Conservation (phyloP, 352 stramenopile genomes). For the Phytophthora hibernalis region DNA sequence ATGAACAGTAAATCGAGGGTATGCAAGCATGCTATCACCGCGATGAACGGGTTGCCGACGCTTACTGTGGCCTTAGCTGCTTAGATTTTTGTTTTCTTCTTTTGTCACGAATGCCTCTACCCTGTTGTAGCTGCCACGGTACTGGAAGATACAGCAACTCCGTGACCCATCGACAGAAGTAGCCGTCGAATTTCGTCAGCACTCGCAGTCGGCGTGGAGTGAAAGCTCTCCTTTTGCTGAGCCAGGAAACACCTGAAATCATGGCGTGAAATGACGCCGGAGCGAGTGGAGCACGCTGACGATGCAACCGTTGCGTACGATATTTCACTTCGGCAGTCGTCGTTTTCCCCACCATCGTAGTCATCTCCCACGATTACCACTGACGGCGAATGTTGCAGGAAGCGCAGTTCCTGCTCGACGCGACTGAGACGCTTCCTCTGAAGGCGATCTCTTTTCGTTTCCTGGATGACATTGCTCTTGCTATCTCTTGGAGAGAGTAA, state of each 20-base stretch:
- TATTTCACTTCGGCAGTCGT: slow-evolving; percentile 51
- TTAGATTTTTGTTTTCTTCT: too few relatives aligned
- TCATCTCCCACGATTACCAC: slow-evolving; percentile 60
- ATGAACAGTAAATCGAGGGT: neutral
- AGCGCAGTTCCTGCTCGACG: slow-evolving; percentile 66
- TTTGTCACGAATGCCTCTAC: slow-evolving; percentile 3
- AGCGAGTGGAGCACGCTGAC: slow-evolving; percentile 60
- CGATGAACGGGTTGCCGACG: too few relatives aligned
- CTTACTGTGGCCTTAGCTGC: too few relatives aligned
- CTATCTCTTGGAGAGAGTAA: neutral
- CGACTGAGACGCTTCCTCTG: slow-evolving; percentile 53
- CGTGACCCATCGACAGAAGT: slow-evolving; percentile 44
- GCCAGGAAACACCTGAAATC: slow-evolving; percentile 63
- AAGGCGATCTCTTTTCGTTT: slow-evolving; percentile 50
- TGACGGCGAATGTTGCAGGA: slow-evolving; percentile 52
- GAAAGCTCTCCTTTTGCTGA: slow-evolving; percentile 41
- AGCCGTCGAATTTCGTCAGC: slow-evolving; percentile 54
- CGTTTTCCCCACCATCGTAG: slow-evolving; percentile 32
- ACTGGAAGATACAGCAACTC: slow-evolving; percentile 7
- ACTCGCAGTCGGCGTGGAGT: slow-evolving; percentile 42
- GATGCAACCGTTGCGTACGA: slow-evolving; percentile 54
- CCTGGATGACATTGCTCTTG: slow-evolving; percentile 52
- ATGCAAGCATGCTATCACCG: neutral
- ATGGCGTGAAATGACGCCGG: slow-evolving; percentile 60
- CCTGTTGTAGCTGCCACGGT: slow-evolving; percentile 23